phyloP scores from a whole-genome alignment of 129 eudicot species.

The Logfia minima region DNA sequence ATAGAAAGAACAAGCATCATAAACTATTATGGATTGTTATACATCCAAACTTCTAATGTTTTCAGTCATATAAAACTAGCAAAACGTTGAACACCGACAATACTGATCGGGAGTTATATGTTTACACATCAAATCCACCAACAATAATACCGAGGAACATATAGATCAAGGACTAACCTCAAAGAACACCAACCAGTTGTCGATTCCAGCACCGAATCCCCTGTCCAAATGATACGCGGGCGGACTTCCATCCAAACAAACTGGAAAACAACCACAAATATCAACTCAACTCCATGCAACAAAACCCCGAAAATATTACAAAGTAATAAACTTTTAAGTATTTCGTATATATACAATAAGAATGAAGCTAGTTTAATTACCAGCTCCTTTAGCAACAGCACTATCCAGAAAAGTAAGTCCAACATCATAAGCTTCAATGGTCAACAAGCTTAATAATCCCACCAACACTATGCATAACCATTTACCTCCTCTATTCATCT shows the following conservation, averaged over 20 bases:
- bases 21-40: background rate
- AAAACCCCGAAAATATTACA: background rate
- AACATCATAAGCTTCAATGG: constrained; percentile 57
- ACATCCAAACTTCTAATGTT: background rate
- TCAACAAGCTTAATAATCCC: constrained; percentile 40
- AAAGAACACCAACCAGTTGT: constrained; percentile 83
- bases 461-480: constrained; percentile 39
- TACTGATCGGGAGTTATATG: background rate
- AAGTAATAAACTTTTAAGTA: background rate
- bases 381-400: constrained; percentile 96
- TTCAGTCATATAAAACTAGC: background rate
- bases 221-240: constrained; percentile 89
- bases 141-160: background rate
- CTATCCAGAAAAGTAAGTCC: constrained; percentile 62
- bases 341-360: background rate
- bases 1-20: constrained; percentile 1
- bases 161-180: constrained; percentile 58
- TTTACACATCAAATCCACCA: background rate
- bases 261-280: constrained; percentile 38
- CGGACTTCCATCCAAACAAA: constrained; percentile 95
- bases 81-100: background rate
- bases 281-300: background rate
- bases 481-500: constrained; percentile 38
- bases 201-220: constrained; percentile 84
- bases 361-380: constrained; percentile 36